Percentiles rank a stretch among this genome's conserved stretches.
Evolutionary conservation across 371 early-diverging fungal species (phyloP).

Genomic region (Entomophthora muscae): DNA sequence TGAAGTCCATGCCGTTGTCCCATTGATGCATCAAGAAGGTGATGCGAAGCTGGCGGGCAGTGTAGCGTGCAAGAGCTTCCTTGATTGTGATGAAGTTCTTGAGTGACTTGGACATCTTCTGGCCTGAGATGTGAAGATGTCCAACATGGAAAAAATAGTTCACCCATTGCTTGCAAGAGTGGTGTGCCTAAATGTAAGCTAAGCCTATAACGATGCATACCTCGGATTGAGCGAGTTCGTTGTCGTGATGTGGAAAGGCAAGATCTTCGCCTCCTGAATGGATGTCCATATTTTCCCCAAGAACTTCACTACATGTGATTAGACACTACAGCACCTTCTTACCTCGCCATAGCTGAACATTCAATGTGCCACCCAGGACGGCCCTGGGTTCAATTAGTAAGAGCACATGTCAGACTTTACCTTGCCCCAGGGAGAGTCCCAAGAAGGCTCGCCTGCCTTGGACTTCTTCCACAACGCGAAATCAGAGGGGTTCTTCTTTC

Average conservation of each 20-base stretch:
- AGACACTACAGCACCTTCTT: neutral
- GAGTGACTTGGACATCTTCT: constrained; percentile 98
- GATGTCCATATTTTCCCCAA: constrained; percentile 87
- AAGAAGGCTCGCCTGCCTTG: constrained; percentile 94
- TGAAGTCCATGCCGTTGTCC: constrained; percentile 83
- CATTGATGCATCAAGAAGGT: constrained; percentile 90
- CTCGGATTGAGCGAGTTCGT: constrained; percentile 97
- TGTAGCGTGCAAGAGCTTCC: constrained; percentile 72
- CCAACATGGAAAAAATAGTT: constrained; percentile 99
- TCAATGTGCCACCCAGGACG: constrained; percentile 99
- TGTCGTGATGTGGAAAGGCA: constrained; percentile 99
- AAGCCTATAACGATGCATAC: constrained; percentile 13
- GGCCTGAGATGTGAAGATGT: constrained; percentile 96
- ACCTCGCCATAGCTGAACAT: constrained; percentile 94
- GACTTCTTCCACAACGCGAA: constrained; percentile 99
- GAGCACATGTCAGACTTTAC: constrained; percentile 14
- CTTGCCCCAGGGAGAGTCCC: constrained; percentile 90
- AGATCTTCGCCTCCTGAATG: constrained; percentile 98
- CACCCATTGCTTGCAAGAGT: constrained; percentile 86
- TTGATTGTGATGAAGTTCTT: constrained; percentile 98
- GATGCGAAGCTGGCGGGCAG: constrained; percentile 80
- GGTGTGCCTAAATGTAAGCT: constrained; percentile 39
- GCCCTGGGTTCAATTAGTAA: constrained; percentile 21
- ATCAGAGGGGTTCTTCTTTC: constrained; percentile 65
- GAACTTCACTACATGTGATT: constrained; percentile 41